Conservation (phyloP, 2,329 filamentous ascomycete genomes). For the Leptographium flavum region DNA sequence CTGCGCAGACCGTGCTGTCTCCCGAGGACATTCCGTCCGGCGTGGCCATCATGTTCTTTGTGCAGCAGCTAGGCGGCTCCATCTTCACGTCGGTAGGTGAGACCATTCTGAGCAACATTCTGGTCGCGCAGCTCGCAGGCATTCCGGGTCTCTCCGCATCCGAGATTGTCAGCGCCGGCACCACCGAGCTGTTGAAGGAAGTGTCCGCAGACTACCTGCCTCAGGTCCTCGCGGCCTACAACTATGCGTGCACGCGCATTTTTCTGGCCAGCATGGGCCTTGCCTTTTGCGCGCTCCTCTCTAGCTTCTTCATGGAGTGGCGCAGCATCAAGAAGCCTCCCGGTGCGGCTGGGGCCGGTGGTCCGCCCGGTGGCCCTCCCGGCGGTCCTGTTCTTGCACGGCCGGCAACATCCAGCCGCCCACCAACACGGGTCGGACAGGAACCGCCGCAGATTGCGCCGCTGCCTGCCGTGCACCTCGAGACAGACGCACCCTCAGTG, state of each 20-base stretch:
- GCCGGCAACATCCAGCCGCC: not conserved
- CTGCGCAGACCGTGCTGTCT: slow-evolving; percentile 38
- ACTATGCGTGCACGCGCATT: slow-evolving; percentile 44
- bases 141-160: slow-evolving; percentile 28
- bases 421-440: too few relatives aligned
- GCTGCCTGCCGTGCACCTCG: too few relatives aligned
- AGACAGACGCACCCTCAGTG: not conserved
- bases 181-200: slow-evolving; percentile 42
- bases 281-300: slow-evolving; percentile 39
- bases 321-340: slow-evolving; percentile 45
- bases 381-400: not conserved
- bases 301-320: slow-evolving; percentile 49
- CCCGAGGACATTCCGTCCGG: slow-evolving; percentile 39
- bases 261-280: slow-evolving; percentile 49
- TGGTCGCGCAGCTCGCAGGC: slow-evolving; percentile 22
- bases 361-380: not conserved
- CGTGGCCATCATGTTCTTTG: slow-evolving; percentile 41
- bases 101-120: slow-evolving; percentile 33
- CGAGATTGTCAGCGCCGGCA: slow-evolving; percentile 31
- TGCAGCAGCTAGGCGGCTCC: slow-evolving; percentile 44
- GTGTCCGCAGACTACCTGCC: slow-evolving; percentile 35
- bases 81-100: slow-evolving; percentile 44
- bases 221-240: slow-evolving; percentile 49
- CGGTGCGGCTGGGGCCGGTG: not conserved
- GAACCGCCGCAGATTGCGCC: too few relatives aligned